A percentile compares a stretch with the other conserved stretches of the same genome.
Conservation (phyloP, 1,284 basidiomycete genomes). For the Volvariella surrecta region DNA sequence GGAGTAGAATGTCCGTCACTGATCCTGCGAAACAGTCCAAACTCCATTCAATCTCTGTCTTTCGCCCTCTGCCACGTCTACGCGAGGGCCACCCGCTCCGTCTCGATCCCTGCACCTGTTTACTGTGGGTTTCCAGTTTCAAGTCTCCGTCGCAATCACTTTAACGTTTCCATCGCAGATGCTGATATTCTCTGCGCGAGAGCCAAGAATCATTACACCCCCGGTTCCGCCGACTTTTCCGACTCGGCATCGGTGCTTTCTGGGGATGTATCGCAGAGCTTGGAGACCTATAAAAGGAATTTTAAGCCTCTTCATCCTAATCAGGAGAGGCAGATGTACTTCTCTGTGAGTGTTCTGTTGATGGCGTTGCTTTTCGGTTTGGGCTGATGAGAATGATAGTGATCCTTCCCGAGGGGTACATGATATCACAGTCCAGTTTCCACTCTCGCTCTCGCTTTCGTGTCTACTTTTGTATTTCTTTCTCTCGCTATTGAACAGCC, state of each 20-base stretch:
- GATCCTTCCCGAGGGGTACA: too few species aligned
- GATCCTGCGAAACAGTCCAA: conserved; percentile 33
- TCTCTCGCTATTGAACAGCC: too few species aligned
- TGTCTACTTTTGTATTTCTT: too few species aligned
- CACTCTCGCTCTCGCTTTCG: too few species aligned
- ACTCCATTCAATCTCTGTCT: conserved; percentile 58
- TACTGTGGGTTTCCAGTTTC: conserved; percentile 50
- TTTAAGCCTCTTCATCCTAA: conserved; percentile 20
- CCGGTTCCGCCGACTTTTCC: conserved; percentile 18
- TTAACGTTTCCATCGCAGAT: conserved; percentile 15
- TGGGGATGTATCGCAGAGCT: conserved; percentile 11
- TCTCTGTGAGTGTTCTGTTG: conserved; percentile 20
- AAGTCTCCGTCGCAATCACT: not conserved
- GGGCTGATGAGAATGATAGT: too few species aligned
- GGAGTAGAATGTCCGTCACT: not conserved
- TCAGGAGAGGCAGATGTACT: conserved; percentile 22
- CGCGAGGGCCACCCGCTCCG: conserved; percentile 71
- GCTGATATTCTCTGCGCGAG: conserved; percentile 33
- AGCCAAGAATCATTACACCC: conserved; percentile 31
- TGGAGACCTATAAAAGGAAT: conserved; percentile 18
- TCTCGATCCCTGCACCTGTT: conserved; percentile 76
- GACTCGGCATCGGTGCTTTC: conserved; percentile 18
- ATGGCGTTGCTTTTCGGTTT: too few species aligned
- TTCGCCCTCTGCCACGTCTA: conserved; percentile 77
- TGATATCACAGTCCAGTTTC: too few species aligned